These are phyloP conservation scores for Rhododendron molle DNA, from an alignment of 148 eudicot genomes.

Conservation along the genomic window DNA sequence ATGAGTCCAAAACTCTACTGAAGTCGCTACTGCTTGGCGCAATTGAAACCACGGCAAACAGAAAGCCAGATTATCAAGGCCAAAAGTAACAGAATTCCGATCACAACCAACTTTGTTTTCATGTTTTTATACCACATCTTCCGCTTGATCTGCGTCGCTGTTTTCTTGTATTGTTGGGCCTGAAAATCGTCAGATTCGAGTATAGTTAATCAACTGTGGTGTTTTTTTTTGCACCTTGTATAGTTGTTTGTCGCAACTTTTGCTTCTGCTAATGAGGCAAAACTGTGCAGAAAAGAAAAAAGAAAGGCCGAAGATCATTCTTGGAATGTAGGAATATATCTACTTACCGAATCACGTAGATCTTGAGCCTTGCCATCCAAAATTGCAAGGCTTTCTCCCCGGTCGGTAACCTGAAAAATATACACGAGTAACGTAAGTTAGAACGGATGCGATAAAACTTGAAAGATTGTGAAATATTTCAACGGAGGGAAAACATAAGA, in stretches of 20 bases:
- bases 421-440: neutral
- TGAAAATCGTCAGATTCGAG: neutral
- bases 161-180: neutral
- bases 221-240: neutral
- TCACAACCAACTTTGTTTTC: neutral
- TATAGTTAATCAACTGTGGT: neutral
- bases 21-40: constrained; percentile 29
- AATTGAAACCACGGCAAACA: constrained; percentile 22
- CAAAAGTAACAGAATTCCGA: neutral
- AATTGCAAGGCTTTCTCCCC: constrained; percentile 36
- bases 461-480: neutral
- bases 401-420: constrained; percentile 39
- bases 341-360: too few relatives aligned
- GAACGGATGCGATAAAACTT: neutral
- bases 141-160: neutral
- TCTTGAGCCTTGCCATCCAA: constrained; percentile 10
- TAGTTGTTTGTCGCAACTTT: neutral
- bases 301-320: too few relatives aligned
- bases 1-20: neutral
- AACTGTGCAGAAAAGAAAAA: neutral
- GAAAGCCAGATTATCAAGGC: neutral
- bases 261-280: neutral
- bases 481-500: neutral
- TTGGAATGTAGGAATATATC: too few relatives aligned
- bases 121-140: neutral